Base-by-base conservation (phyloP, 2,329 filamentous ascomycete genomes). In the Penicillium sp. region DNA sequence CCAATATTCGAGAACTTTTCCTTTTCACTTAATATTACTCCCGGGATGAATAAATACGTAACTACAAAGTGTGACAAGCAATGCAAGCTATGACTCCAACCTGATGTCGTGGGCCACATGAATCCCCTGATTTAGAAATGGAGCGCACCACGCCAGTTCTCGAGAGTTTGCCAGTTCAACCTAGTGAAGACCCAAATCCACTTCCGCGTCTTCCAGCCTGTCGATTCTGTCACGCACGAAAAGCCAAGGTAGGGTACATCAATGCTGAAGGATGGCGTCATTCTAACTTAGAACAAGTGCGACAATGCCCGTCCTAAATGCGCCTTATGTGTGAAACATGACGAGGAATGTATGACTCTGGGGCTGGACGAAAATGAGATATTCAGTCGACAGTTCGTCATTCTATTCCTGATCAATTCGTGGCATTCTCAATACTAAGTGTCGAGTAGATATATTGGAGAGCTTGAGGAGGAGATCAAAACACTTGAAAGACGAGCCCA, bases 221-320 rank as follows among this genome's bases (percentile, higher is more conserved):
- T 56, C 66, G 64, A 19, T 65, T 62, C 14, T 70, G 68, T 37
- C 65, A 70, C 42, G 55, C 65, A n/a, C 62, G 64, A 45, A 70
- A 68, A 58, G 55, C 55, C 38, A 70, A 68, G 65, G 65, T 68
- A 33, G 5, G 10, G n/a, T 30, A 10, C 26, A 33, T 19, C 6
- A 10, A 19, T 51, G 1, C 8, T 28, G 2, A 19, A 3, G 8
- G 1, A 51, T 8, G 13, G 6, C 22, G 30, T 51, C 6, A 19
- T 30, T 33, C 40, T 52, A 45, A 55, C 16, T 10, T n/a, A 10
- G 43, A 33, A 16, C 11, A 35, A 69, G 65, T 76, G 73, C 45
- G 74, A 76, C 53, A 73, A 69, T 55, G 59, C 53, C 30, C 63
- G 72, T 8, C 74, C 74, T 2, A 71, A 66, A 61, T 75, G 74